Conservation (phyloP, 352 stramenopile genomes). For the Phytophthora fragariae region DNA sequence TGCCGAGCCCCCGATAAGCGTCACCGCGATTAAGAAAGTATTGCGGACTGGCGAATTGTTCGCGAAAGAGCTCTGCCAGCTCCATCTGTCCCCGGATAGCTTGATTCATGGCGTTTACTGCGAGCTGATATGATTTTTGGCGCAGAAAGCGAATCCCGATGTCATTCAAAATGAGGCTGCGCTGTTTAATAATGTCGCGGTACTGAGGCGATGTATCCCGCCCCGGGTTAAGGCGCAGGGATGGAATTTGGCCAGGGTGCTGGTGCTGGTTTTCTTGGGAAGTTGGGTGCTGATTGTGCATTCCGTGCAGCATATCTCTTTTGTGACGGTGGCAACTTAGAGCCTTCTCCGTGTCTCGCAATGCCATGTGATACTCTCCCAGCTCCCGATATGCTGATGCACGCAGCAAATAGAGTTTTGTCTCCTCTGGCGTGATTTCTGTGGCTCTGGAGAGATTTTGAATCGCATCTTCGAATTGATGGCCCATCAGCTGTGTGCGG, state of each 20-base stretch:
- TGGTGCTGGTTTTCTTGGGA: constrained; percentile 20
- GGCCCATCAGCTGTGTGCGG: constrained; percentile 58
- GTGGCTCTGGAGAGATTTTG: constrained; percentile 70
- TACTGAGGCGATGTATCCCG: constrained; percentile 61
- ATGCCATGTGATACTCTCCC: constrained; percentile 60
- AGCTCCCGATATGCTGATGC: constrained; percentile 73
- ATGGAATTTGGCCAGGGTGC: constrained; percentile 14
- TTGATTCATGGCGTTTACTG: constrained; percentile 85
- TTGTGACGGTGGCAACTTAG: constrained; percentile 55
- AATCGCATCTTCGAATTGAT: constrained; percentile 64
- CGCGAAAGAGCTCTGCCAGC: constrained; percentile 53
- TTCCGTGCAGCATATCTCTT: constrained; percentile 19
- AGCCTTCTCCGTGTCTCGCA: constrained; percentile 71
- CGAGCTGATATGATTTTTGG: constrained; percentile 70
- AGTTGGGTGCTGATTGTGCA: constrained; percentile 22
- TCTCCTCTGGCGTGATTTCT: constrained; percentile 74
- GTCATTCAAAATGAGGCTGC: constrained; percentile 82
- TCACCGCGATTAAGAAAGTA: constrained; percentile 79
- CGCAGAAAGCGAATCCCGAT: constrained; percentile 63
- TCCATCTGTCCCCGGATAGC: constrained; percentile 69
- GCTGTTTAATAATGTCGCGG: constrained; percentile 71
- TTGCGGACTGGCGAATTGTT: constrained; percentile 55
- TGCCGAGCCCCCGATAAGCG: constrained; percentile 72
- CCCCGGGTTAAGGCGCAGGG: constrained; percentile 16
- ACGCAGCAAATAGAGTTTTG: constrained; percentile 73